Conservation (phyloP, 257 asterid species). For the Craterostigma plantagineum region DNA sequence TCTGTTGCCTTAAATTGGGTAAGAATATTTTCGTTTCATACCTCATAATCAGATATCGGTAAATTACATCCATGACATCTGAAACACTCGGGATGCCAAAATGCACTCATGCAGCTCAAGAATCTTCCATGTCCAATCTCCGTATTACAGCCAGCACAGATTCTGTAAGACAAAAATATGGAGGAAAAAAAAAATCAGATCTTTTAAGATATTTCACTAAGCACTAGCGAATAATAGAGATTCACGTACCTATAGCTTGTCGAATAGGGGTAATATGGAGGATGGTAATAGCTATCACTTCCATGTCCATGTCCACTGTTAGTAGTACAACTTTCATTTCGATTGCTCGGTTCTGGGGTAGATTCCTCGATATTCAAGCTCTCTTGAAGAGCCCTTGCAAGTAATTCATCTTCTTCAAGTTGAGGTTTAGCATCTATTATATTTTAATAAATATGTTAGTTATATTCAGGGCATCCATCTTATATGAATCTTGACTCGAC, state of each 20-base stretch:
- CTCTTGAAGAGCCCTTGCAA: constrained; percentile 72
- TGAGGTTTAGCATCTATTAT: constrained; percentile 35
- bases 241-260: constrained; percentile 24
- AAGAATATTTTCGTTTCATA: constrained; percentile 8
- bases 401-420: constrained; percentile 57
- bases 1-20: not conserved
- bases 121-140: constrained; percentile 80
- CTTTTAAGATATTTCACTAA: too few relatives aligned
- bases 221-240: too few relatives aligned
- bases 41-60: constrained; percentile 92
- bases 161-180: constrained; percentile 27
- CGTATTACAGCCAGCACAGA: constrained; percentile 80
- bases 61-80: constrained; percentile 81
- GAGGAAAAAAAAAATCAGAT: not conserved
- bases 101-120: constrained; percentile 82
- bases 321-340: constrained; percentile 15
- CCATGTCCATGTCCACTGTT: constrained; percentile 21
- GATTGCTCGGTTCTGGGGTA: constrained; percentile 28
- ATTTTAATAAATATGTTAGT: too few relatives aligned
- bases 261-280: constrained; percentile 20
- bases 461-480: too few relatives aligned
- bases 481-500: too few relatives aligned
- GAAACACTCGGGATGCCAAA: constrained; percentile 97
- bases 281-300: constrained; percentile 21
- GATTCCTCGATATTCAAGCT: constrained; percentile 39